Evolutionary conservation across 768 basidiomycete species (phyloP), one percentile per base, ranked within the genome.

Genomic region (Xerocomellus dryophilus): DNA sequence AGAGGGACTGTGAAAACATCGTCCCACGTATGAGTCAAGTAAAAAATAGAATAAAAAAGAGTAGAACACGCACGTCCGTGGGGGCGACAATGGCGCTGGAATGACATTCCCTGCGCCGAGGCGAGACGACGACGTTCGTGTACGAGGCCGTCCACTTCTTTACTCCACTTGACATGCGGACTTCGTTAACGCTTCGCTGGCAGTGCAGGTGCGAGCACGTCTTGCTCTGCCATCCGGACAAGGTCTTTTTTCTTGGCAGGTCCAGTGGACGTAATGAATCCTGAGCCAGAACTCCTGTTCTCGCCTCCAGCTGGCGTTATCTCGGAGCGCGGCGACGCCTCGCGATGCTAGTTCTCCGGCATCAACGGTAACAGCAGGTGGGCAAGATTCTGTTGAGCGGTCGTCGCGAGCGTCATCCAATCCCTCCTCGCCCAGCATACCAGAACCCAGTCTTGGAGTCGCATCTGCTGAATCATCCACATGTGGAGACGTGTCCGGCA

Each of bases 11-110:
- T 10, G 7, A 25, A 25, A 6, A 25, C 25, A 6, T 25, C 25
- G 25, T 25, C 25, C 5, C 25, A 25, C 25, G 25, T 7, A 34
- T 12, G n/a, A 15, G 10, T 32, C 23, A 25, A 25, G 23, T 12
- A 25, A 3, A 41, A 3, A 25, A 25, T 25, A 25, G n/a, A 23
- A 23, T 5, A 3, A 12, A 8, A 10, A 20, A 9, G 4, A 32
- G 7, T 1, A 27, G 29, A 39, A 25, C 11, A 71, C 79, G 65
- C 74, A 96, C 95, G 69, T 99, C 95, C 17, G 89, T 83, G 8
- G 97, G 95, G 0, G 96, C 97, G 38, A 98, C 94, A 52, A 98
- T 90, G 60, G 98, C 97, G 63, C 98, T 98, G 72, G 96, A 99
- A 68, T 93, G 98, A 68, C 98, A 34, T 36, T 14, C 11, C 43